Evolutionary conservation across 2,329 filamentous ascomycete species (phyloP), one percentile per base, ranked within the genome.

Genomic region (Xylaria arbuscula): DNA sequence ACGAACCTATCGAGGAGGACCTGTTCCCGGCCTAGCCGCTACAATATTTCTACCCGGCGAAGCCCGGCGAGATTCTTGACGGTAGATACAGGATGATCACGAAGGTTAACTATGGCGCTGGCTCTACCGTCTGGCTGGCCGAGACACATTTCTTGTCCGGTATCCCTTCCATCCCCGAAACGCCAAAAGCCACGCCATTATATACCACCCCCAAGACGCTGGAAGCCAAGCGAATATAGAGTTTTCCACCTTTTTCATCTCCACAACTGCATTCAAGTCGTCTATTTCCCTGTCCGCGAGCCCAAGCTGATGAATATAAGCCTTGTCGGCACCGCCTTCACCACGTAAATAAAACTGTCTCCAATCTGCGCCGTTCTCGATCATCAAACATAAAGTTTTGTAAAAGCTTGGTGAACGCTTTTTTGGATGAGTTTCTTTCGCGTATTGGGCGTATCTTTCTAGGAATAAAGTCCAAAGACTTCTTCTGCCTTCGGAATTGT

Each of bases 61-160:
- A 42, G 40, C 40, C 40, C 17, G 40, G 40, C 40, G 40, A 42
- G 40, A 10, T 60, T 38, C 32, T 60, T 2, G 57, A 60, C 40
- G 45, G 47, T 13, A 50, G 57, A 28, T 60, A 51, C 32, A 47
- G 51, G 10, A 51, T 19, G 4, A 36, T 60, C 22, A 32, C 17
- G 24, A 60, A 60, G 42, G 28, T 60, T n/a, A 45, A 45, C 19
- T 51, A 38, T 40, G 57, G 57, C 28, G 10, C 28, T 17, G 32
- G 57, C n/a, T 60, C 57, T 13, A 60, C 45, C 45, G 57, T 60
- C n/a, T 60, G 57, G 57, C 57, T 60, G 4, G 57, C 57, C 38
- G 42, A 47, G 28, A 42, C n/a, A n/a, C n/a, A n/a, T n/a, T n/a
- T n/a, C n/a, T n/a, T n/a, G n/a, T n/a, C n/a, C n/a, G 28, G 28